These are phyloP conservation scores for Rosa rugosa DNA, from an alignment of 306 rosid genomes.

Conservation along the genomic window DNA sequence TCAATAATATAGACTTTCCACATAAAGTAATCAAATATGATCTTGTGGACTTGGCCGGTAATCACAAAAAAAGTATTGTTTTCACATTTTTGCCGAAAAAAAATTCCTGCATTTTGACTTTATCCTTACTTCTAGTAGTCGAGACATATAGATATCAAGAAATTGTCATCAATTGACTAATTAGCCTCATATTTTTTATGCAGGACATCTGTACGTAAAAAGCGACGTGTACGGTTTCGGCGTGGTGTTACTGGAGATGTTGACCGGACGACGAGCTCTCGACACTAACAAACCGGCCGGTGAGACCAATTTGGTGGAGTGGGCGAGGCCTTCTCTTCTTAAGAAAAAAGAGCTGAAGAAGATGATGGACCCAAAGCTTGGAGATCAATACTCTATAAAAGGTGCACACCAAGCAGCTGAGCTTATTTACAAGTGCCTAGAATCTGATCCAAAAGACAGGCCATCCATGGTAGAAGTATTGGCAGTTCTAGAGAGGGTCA, in stretches of 20 bases:
- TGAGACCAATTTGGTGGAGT: slow-evolving; percentile 47
- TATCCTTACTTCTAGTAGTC: not conserved
- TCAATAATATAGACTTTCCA: not conserved
- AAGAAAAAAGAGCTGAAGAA: slow-evolving; percentile 44
- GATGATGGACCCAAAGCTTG: slow-evolving; percentile 53
- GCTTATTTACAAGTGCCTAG: slow-evolving; percentile 52
- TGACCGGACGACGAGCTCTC: slow-evolving; percentile 58
- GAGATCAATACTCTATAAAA: slow-evolving; percentile 24
- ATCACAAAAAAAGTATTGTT: not conserved
- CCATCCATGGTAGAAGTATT: slow-evolving; percentile 71
- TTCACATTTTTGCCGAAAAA: not conserved
- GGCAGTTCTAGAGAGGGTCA: slow-evolving; percentile 32
- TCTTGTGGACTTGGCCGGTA: not conserved
- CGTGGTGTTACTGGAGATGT: slow-evolving; percentile 71
- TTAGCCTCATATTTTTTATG: not conserved
- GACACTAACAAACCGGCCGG: slow-evolving; percentile 42
- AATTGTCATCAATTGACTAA: not conserved
- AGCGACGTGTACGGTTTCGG: slow-evolving; percentile 95
- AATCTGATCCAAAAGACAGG: slow-evolving; percentile 50
- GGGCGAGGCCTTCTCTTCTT: slow-evolving; percentile 28
- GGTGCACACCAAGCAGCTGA: slow-evolving; percentile 51
- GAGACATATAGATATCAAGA: not conserved
- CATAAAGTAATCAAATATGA: not conserved
- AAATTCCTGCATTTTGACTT: not conserved
- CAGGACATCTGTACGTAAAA: slow-evolving; percentile 79